These are phyloP conservation scores for Millerozyma acaciae DNA, from an alignment of 805 yeast genomes.

Conservation along the genomic window DNA sequence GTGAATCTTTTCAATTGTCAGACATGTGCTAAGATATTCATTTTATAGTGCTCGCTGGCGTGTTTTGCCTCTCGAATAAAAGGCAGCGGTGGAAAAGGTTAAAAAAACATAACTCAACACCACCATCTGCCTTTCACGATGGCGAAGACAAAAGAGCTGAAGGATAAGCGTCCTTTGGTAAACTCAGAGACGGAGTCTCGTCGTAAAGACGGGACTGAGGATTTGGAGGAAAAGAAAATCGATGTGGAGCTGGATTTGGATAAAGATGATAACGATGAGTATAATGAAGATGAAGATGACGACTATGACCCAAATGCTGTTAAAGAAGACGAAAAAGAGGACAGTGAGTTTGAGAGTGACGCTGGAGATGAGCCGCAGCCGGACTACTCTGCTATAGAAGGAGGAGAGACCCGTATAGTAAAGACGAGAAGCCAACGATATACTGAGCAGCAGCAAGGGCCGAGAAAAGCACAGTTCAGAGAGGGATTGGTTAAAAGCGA, in stretches of 20 bases:
- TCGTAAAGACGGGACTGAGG: conserved; percentile 2
- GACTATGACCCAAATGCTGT: conserved; percentile 28
- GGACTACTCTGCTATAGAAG: conserved; percentile 53
- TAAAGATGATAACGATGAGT: conserved; percentile 15
- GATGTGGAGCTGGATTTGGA: conserved; percentile 10
- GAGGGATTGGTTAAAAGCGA: conserved; percentile 11
- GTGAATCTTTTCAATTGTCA: too few species aligned
- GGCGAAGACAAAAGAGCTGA: too few species aligned
- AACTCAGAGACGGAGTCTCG: too few species aligned
- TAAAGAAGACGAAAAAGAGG: conserved; percentile 13
- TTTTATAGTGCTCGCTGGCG: too few species aligned
- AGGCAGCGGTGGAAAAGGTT: too few species aligned
- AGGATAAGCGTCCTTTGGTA: too few species aligned
- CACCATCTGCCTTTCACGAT: too few species aligned
- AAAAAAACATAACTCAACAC: too few species aligned
- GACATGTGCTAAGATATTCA: too few species aligned
- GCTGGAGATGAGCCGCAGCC: conserved; percentile 25
- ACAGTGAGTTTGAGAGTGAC: conserved; percentile 28
- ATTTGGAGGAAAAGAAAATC: conserved; percentile 1
- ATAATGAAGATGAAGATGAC: conserved; percentile 29
- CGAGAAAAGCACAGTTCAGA: conserved; percentile 12
- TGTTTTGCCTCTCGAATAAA: too few species aligned
- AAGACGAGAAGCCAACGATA: conserved; percentile 65
- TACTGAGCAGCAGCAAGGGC: conserved; percentile 26
- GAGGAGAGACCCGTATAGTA: conserved; percentile 43